These are phyloP conservation scores for Russula abietina DNA, from an alignment of 768 basidiomycete species.

Conservation along the genomic window DNA sequence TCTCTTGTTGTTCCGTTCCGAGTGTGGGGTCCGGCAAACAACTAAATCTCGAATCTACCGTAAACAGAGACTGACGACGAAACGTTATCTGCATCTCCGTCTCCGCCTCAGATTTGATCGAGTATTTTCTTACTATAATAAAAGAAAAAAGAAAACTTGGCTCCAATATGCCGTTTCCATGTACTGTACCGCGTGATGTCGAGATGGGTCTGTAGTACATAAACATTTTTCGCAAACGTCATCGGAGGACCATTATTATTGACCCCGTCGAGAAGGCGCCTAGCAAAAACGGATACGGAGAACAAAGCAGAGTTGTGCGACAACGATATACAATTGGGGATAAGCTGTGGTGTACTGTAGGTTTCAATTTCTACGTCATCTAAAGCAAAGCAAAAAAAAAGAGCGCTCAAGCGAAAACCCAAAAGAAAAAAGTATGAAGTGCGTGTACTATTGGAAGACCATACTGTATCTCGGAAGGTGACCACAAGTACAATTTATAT, in stretches of 20 bases:
- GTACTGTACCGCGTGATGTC: neutral
- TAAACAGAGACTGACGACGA: neutral
- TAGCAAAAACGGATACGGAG: neutral
- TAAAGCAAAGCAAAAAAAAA: neutral
- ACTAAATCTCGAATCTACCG: neutral
- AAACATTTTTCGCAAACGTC: neutral
- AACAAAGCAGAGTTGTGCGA: neutral
- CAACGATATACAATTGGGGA: neutral
- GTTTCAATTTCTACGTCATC: neutral
- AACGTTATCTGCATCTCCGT: neutral
- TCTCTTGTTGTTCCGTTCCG: neutral
- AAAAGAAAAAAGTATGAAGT: neutral
- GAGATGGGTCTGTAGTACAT: neutral
- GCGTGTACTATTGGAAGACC: neutral
- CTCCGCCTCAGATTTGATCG: neutral
- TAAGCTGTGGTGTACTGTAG: neutral
- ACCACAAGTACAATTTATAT: too few relatives aligned
- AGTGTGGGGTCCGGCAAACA: neutral
- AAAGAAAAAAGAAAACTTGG: neutral
- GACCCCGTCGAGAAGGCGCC: neutral
- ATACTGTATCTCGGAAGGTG: too few relatives aligned
- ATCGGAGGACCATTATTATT: neutral
- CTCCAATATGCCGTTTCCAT: neutral
- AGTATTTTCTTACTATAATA: neutral
- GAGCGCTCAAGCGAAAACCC: too few relatives aligned